Conservation (phyloP, 768 basidiomycete genomes). For the Phanerochaete carnosa region DNA sequence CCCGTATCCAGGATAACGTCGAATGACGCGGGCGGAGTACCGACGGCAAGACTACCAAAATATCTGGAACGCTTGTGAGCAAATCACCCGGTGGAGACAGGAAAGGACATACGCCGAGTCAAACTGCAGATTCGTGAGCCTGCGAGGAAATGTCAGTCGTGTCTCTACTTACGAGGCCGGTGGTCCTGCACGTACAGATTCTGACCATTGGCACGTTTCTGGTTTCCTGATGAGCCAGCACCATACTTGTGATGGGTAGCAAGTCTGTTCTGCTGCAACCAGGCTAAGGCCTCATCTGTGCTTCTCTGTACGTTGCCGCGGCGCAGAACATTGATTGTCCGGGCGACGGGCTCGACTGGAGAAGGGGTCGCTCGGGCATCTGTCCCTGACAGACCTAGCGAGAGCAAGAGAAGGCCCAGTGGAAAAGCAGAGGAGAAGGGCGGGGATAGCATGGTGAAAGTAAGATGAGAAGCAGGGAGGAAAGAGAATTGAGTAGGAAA, state of each 20-base stretch:
- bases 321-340: conserved; percentile 3
- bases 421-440: background rate
- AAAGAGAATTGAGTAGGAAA: background rate
- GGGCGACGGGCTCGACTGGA: background rate
- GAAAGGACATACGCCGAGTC: conserved; percentile 56
- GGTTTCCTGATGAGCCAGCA: background rate
- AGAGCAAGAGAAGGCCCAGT: conserved; percentile 5
- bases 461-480: background rate
- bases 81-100: background rate
- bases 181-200: conserved; percentile 9
- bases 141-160: conserved; percentile 22
- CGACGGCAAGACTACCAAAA: conserved; percentile 73
- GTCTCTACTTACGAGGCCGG: background rate
- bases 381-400: conserved; percentile 2
- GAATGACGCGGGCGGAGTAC: conserved; percentile 78
- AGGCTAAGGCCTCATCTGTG: conserved; percentile 9
- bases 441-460: conserved; percentile 8
- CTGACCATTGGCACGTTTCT: conserved; percentile 21
- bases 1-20: conserved; percentile 92
- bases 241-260: conserved; percentile 28
- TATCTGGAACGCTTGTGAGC: conserved; percentile 42
- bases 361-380: conserved; percentile 10
- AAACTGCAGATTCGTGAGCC: conserved; percentile 62
- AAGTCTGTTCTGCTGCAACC: conserved; percentile 23
- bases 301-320: background rate